Evolutionary conservation across 345 rosid species (phyloP).

Genomic region (Mercurialis annua): DNA sequence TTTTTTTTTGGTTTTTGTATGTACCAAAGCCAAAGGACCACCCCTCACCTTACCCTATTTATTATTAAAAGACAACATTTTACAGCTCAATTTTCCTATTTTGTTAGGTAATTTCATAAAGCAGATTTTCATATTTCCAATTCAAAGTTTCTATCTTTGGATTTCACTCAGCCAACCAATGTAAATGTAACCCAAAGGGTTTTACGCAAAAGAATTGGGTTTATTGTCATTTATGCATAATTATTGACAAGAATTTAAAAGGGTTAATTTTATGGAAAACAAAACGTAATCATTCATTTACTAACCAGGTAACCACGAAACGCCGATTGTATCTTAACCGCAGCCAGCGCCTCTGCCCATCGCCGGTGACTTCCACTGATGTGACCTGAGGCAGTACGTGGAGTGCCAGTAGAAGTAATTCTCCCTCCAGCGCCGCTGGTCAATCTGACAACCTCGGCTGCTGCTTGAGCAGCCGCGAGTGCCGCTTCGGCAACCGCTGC

Average conservation of each 20-base stretch:
- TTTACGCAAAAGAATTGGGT: no score
- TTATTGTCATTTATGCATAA: no score
- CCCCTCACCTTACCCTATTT: neutral
- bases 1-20: neutral
- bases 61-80: neutral
- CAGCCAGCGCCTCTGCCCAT: slow-evolving; percentile 13
- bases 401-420: neutral
- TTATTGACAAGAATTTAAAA: no score
- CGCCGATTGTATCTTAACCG: slow-evolving; percentile 30
- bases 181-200: no score
- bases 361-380: slow-evolving; percentile 8
- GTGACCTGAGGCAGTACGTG: neutral
- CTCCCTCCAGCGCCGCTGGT: slow-evolving; percentile 16
- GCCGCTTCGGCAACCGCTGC: slow-evolving; percentile 38
- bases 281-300: neutral
- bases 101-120: neutral
- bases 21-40: neutral
- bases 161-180: neutral
- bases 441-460: slow-evolving; percentile 34
- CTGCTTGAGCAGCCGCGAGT: slow-evolving; percentile 34
- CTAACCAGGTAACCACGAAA: slow-evolving; percentile 36
- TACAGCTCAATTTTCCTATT: neutral
- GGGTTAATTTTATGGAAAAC: slow-evolving; percentile 1
- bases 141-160: neutral
- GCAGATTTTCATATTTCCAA: neutral